phyloP scores from a whole-genome alignment of 2,329 filamentous ascomycete genomes.

The Calonectria pauciramosa region DNA sequence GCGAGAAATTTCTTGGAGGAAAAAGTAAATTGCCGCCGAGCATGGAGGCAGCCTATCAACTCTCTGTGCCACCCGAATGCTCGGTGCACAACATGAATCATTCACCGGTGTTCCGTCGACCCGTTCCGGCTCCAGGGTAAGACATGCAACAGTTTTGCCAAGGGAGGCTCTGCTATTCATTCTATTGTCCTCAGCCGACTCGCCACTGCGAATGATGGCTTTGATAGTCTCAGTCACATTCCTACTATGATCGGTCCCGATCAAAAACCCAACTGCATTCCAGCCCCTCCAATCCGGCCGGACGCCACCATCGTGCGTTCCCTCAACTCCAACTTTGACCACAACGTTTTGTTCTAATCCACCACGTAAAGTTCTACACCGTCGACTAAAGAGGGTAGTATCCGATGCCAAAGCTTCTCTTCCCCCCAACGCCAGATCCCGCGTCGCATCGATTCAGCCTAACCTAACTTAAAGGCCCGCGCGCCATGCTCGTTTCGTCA shows the following conservation, averaged over 20 bases:
- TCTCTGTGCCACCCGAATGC: background rate
- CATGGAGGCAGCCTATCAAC: slow-evolving; percentile 1
- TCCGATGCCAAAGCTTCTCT: slow-evolving; percentile 13
- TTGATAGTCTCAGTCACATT: slow-evolving; percentile 43
- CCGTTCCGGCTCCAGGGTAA: slow-evolving; percentile 20
- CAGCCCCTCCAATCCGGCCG: slow-evolving; percentile 21
- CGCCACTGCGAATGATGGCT: background rate
- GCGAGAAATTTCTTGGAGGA: background rate
- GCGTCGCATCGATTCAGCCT: slow-evolving; percentile 18
- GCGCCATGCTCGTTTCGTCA: slow-evolving; percentile 19
- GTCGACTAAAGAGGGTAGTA: slow-evolving; percentile 22
- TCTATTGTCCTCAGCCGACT: slow-evolving; percentile 16
- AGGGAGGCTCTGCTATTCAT: background rate
- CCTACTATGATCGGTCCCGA: slow-evolving; percentile 30
- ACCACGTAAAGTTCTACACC: slow-evolving; percentile 37
- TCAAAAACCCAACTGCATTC: slow-evolving; percentile 34
- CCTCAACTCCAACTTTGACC: slow-evolving; percentile 37
- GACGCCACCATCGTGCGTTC: slow-evolving; percentile 34
- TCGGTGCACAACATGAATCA: slow-evolving; percentile 13
- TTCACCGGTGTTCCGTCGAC: background rate
- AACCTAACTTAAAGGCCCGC: slow-evolving; percentile 5
- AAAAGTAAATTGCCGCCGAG: background rate
- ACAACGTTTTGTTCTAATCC: slow-evolving; percentile 31
- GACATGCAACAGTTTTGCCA: slow-evolving; percentile 9
- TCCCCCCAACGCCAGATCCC: slow-evolving; percentile 20